Evolutionary conservation across 176 grass and related monocot genomes (phyloP), one percentile per base, ranked within the genome.

Genomic region (Olyra latifolia): DNA sequence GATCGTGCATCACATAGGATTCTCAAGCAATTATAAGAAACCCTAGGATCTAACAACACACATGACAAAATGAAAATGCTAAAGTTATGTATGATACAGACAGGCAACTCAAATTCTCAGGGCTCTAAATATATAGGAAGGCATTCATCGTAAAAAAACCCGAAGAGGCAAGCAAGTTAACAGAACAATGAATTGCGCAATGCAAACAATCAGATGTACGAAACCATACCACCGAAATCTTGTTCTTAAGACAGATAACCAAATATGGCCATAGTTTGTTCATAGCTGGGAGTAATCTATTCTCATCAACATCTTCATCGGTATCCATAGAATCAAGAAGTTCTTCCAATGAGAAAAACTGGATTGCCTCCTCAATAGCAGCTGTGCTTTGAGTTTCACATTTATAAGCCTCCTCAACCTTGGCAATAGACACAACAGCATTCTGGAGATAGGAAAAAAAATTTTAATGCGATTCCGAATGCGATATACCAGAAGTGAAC

Each of bases 231-330:
- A 93, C 84, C 62, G 95, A 89, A 65, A 95, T 91, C 85, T 93
- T 98, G 86, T 95, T 95, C 78, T 87, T 93, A 69, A 98, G 92
- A 80, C 92, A 98, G 61, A 95, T 88, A 84, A 98, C 68, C 62
- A 93, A 71, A 70, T 93, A 95, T 41, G 92, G 92, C 95, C 95
- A 98, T 64, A 98, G 92, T 73, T 93, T 98, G 84, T 95, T 94
- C 92, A 98, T 87, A 74, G 90, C 90, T 74, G 95, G 95, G 47
- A 91, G 90, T 65, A 98, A 74, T 83, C 92, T 89, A 87, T 95
- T 98, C 75, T 95, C 95, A 13, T 95, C 88, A 58, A 66, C 86
- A 74, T 93, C 89, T 45, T 98, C 95, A 54, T 69, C 60, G 29
- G 62, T 60, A 69, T 91, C 92, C 19, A 83, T 71, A 57, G 14